These are phyloP conservation scores for Ormosia semicastrata DNA, from an alignment of 306 rosid species.

Conservation along the genomic window DNA sequence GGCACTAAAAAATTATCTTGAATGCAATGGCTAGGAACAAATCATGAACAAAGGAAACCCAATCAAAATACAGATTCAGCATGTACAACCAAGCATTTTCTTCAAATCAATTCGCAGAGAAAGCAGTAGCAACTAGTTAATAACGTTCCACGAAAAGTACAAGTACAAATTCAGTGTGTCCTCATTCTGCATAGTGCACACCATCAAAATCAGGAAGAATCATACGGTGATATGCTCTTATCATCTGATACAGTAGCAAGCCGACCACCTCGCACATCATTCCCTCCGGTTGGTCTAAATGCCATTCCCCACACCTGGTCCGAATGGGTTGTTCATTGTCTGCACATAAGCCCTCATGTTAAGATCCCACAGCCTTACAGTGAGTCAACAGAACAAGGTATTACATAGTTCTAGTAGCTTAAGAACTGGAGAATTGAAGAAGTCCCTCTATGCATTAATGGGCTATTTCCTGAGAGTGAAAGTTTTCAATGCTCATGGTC, in stretches of 20 bases:
- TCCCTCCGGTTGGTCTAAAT: constrained; percentile 79
- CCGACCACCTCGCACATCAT: constrained; percentile 56
- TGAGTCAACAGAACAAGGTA: neutral
- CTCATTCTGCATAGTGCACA: neutral
- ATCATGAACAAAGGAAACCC: neutral
- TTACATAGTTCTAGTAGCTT: neutral
- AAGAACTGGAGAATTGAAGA: neutral
- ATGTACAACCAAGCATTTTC: constrained; percentile 31
- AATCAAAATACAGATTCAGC: constrained; percentile 14
- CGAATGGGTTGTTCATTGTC: constrained; percentile 85
- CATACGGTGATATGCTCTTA: constrained; percentile 81
- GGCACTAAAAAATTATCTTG: neutral
- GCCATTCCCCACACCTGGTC: constrained; percentile 99
- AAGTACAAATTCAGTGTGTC: neutral
- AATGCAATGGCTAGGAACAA: constrained; percentile 7
- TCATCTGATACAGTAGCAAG: constrained; percentile 98
- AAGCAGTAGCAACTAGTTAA: constrained; percentile 8
- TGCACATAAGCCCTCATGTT: constrained; percentile 83
- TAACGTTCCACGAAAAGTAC: constrained; percentile 13
- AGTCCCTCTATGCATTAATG: neutral
- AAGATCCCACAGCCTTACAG: constrained; percentile 82
- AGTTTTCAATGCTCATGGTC: neutral
- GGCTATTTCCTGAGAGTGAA: neutral
- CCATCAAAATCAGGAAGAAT: constrained; percentile 57
- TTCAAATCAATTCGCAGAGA: constrained; percentile 11